phyloP scores from a whole-genome alignment of 1,284 basidiomycete species.

The Trametes hirsuta region DNA sequence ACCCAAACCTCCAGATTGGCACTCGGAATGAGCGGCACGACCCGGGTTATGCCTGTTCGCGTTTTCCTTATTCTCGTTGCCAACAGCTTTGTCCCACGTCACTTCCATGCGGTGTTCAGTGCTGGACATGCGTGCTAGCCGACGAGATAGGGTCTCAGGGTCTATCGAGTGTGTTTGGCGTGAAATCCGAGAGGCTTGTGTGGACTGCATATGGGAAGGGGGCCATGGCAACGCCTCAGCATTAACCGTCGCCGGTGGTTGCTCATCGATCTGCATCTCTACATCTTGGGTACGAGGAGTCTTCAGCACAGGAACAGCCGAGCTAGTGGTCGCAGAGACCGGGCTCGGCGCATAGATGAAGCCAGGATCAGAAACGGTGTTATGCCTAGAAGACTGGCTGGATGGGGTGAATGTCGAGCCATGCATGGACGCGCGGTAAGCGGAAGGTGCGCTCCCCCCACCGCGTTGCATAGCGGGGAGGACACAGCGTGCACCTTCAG shows the following conservation, averaged over 20 bases:
- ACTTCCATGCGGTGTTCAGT: conserved; percentile 14
- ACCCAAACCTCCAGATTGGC: conserved; percentile 43
- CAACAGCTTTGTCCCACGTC: conserved; percentile 7
- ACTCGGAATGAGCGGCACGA: conserved; percentile 11
- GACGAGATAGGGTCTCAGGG: neutral
- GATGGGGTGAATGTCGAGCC: neutral
- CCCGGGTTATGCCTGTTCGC: conserved; percentile 14
- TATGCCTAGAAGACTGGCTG: neutral
- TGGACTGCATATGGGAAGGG: conserved; percentile 5
- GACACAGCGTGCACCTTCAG: conserved; percentile 8
- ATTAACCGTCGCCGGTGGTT: neutral
- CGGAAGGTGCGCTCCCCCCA: conserved; percentile 7
- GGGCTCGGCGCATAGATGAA: conserved; percentile 30
- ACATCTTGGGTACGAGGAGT: conserved; percentile 1
- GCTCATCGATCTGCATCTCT: conserved; percentile 4
- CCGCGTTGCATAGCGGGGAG: conserved; percentile 21
- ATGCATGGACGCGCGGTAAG: conserved; percentile 1
- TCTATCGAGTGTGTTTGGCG: neutral
- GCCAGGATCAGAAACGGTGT: conserved; percentile 11
- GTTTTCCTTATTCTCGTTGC: conserved; percentile 56
- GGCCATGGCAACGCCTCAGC: conserved; percentile 4
- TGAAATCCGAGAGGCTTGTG: conserved; percentile 1
- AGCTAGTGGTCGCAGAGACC: conserved; percentile 12
- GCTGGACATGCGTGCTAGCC: conserved; percentile 7
- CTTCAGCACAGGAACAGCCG: conserved; percentile 5